Percentiles rank a stretch among this genome's conserved stretches.
phyloP scores from a whole-genome alignment of 2,329 filamentous ascomycete genomes.

The Cryphonectria carpinicola region DNA sequence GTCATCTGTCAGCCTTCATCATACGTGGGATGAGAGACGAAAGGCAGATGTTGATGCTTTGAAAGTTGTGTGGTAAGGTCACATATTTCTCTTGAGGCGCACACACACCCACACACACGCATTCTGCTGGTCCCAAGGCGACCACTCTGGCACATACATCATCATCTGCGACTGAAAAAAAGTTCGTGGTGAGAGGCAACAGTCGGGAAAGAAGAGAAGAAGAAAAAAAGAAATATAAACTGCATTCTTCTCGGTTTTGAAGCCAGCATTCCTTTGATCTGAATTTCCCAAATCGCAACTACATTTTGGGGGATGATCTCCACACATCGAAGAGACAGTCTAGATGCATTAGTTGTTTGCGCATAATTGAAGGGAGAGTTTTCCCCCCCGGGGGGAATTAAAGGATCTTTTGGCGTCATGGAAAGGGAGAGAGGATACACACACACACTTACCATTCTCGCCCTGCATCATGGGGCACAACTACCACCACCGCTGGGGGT shows the following conservation, averaged over 20 bases:
- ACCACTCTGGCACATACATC: neutral
- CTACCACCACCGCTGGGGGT: neutral
- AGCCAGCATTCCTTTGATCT: neutral
- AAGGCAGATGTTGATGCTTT: neutral
- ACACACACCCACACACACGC: neutral
- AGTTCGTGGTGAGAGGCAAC: neutral
- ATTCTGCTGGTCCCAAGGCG: neutral
- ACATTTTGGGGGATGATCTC: neutral
- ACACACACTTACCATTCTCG: neutral
- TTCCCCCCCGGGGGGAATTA: neutral
- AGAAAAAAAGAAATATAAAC: neutral
- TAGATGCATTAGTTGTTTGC: neutral
- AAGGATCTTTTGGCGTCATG: neutral
- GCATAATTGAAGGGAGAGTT: neutral
- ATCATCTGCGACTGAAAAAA: neutral
- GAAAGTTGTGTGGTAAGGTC: neutral
- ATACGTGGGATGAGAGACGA: neutral
- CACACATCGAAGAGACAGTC: neutral
- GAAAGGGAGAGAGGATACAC: neutral
- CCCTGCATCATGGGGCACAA: slow-evolving; percentile 2
- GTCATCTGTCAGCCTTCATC: slow-evolving; percentile 8
- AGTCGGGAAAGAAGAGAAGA: neutral
- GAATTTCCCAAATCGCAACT: neutral
- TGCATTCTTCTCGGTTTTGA: neutral
- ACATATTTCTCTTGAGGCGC: neutral